These are phyloP conservation scores for Pichia sp. DNA, from an alignment of 1,139 yeast genomes.

Conservation along the genomic window DNA sequence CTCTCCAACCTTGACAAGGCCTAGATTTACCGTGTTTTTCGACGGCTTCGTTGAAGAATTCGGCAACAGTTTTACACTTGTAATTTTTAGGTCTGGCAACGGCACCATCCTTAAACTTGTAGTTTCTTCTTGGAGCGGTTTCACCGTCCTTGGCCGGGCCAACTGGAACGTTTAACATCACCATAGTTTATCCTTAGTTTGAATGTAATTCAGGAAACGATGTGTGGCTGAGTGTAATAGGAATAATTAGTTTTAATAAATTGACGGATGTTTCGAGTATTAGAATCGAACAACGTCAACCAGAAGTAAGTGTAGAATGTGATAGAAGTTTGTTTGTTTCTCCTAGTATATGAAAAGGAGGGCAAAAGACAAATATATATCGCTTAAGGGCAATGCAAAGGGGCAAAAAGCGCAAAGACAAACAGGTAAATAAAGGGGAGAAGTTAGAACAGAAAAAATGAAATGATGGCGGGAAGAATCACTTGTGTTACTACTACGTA, in stretches of 20 bases:
- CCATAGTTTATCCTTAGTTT: slow-evolving; percentile 1
- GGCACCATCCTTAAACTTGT: slow-evolving; percentile 47
- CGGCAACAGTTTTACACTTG: slow-evolving; percentile 61
- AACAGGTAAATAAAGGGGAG: too few relatives aligned
- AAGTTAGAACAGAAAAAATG: too few relatives aligned
- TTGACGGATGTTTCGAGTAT: too few relatives aligned
- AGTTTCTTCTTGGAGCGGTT: slow-evolving; percentile 84
- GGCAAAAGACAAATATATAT: too few relatives aligned
- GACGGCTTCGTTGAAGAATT: slow-evolving; percentile 58
- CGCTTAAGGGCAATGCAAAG: too few relatives aligned
- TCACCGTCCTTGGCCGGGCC: slow-evolving; percentile 81
- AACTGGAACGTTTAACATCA: slow-evolving; percentile 48
- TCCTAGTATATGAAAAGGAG: too few relatives aligned
- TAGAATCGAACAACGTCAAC: too few relatives aligned
- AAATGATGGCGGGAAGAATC: too few relatives aligned
- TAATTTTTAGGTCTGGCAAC: slow-evolving; percentile 45
- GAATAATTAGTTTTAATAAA: too few relatives aligned
- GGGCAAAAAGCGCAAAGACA: too few relatives aligned
- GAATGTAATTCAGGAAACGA: neutral
- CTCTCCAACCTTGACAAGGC: slow-evolving; percentile 75
- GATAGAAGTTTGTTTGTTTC: neutral
- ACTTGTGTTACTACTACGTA: too few relatives aligned
- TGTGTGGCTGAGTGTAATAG: neutral
- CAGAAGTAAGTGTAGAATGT: neutral
- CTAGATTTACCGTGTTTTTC: slow-evolving; percentile 41